These are phyloP conservation scores for Xylariaceae sp. DNA, from an alignment of 2,329 filamentous ascomycete species.

Conservation along the genomic window DNA sequence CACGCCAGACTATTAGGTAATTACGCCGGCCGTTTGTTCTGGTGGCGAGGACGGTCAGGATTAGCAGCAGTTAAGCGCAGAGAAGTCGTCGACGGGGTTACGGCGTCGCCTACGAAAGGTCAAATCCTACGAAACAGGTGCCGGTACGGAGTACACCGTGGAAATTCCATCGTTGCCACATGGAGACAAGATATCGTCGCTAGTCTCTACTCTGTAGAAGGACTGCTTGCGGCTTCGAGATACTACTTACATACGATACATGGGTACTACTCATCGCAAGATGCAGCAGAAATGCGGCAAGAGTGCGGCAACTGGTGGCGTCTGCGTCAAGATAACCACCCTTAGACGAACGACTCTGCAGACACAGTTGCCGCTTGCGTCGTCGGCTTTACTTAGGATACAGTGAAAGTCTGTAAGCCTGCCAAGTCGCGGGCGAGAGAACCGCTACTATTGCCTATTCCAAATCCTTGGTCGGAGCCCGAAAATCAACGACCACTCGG, in stretches of 20 bases:
- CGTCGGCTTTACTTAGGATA: neutral
- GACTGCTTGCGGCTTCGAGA: neutral
- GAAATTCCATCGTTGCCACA: no score
- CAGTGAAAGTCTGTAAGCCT: neutral
- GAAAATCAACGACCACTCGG: neutral
- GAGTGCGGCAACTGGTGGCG: neutral
- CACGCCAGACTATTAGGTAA: conserved; percentile 7
- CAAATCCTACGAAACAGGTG: no score
- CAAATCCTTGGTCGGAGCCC: neutral
- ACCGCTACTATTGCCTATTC: neutral
- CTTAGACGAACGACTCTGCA: neutral
- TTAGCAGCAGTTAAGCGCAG: no score
- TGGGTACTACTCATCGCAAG: neutral
- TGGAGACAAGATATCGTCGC: no score
- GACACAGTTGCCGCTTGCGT: neutral
- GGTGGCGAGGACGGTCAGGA: neutral
- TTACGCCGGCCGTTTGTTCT: neutral
- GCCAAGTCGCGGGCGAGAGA: neutral
- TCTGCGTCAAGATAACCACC: neutral
- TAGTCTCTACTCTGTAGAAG: no score
- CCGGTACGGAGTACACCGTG: no score
- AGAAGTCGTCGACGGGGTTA: no score
- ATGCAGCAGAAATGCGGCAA: neutral
- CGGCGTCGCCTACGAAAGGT: no score
- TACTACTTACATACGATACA: neutral